phyloP scores from a whole-genome alignment of 2,329 filamentous ascomycete genomes.

The Scopulariopsis brevicaulis region DNA sequence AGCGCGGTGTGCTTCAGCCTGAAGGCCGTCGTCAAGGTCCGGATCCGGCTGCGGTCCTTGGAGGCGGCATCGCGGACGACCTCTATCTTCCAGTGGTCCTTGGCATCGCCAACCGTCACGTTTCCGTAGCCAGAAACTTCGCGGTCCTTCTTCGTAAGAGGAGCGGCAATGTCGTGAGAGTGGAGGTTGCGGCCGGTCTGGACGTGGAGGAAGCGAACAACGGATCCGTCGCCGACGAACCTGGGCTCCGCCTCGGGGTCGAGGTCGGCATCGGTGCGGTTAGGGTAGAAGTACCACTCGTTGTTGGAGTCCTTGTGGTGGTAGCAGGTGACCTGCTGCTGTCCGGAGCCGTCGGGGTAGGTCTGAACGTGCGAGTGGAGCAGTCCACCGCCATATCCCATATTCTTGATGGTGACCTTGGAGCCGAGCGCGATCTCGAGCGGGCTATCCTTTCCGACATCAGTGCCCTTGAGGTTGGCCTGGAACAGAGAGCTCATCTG shows the following conservation, averaged over 20 bases:
- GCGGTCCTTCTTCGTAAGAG: constrained; percentile 76
- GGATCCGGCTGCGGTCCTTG: constrained; percentile 70
- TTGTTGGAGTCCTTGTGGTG: constrained; percentile 99
- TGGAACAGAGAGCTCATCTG: constrained; percentile 99
- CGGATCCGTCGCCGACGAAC: constrained; percentile 66
- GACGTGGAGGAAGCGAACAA: constrained; percentile 81
- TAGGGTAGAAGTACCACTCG: constrained; percentile 98
- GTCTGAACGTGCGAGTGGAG: constrained; percentile 95
- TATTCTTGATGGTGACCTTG: constrained; percentile 90
- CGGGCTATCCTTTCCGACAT: constrained; percentile 89
- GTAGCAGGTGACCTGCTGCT: constrained; percentile 98
- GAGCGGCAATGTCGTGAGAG: constrained; percentile 82
- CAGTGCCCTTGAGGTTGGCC: constrained; percentile 85
- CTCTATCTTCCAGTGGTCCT: constrained; percentile 94
- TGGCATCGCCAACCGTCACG: constrained; percentile 86
- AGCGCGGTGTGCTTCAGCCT: constrained; percentile 71
- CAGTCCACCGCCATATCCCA: constrained; percentile 95
- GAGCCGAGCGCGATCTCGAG: constrained; percentile 87
- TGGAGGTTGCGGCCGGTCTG: constrained; percentile 96
- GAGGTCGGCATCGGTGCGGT: constrained; percentile 65
- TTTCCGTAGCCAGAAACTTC: constrained; percentile 97
- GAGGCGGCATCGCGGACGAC: constrained; percentile 84
- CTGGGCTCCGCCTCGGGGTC: constrained; percentile 59
- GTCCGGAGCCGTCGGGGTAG: constrained; percentile 82
- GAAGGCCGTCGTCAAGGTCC: constrained; percentile 89